Percentiles rank a stretch among this genome's conserved stretches.
These are phyloP conservation scores for Fusarium continuum DNA, from an alignment of 2,329 filamentous ascomycete species.

Conservation along the genomic window DNA sequence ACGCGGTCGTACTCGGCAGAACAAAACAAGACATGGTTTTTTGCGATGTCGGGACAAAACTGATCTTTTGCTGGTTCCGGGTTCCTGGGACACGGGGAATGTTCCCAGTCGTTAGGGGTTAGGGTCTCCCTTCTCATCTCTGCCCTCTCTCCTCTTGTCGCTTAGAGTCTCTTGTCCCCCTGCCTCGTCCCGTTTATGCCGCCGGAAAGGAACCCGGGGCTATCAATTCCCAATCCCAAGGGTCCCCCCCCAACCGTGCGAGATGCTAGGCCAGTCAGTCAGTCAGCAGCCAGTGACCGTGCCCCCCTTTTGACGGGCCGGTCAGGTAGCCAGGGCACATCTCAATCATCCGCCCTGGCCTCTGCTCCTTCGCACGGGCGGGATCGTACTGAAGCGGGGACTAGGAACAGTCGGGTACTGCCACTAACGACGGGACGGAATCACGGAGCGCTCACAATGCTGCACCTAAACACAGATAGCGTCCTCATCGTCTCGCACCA, in stretches of 20 bases:
- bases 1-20: not conserved
- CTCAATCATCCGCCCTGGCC: not conserved
- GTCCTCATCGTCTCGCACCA: not conserved
- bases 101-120: conserved; percentile 4
- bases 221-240: conserved; percentile 2
- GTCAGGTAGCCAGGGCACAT: conserved; percentile 4
- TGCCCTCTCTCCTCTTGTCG: conserved; percentile 2
- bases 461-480: conserved; percentile 1
- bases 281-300: too few species aligned
- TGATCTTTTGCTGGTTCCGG: conserved; percentile 2
- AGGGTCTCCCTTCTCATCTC: not conserved
- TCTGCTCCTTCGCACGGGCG: conserved; percentile 28
- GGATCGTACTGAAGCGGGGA: conserved; percentile 29
- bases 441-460: conserved; percentile 24
- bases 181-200: conserved; percentile 19
- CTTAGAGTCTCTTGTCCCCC: not conserved
- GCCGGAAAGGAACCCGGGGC: conserved; percentile 24
- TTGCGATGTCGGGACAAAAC: conserved; percentile 3
- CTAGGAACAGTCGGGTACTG: conserved; percentile 22
- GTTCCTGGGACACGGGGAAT: conserved; percentile 29
- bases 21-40: not conserved
- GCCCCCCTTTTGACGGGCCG: conserved; percentile 15
- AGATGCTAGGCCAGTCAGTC: conserved; percentile 20
- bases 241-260: conserved; percentile 34
- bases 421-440: conserved; percentile 35